Base-by-base conservation (phyloP, 257 asterid genomes). In the Coffea canephora region DNA sequence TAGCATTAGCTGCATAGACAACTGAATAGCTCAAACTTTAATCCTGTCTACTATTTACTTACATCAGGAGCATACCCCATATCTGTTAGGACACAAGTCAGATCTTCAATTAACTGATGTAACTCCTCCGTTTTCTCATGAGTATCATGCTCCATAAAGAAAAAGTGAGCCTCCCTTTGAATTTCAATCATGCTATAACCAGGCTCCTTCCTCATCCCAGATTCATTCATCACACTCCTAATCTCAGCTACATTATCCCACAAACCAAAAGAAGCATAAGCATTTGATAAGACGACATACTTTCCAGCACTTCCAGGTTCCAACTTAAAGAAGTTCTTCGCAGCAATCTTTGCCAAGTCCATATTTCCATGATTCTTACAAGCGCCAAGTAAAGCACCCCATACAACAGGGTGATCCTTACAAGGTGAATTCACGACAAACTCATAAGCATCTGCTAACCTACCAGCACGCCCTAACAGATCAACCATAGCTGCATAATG, bases 101-200 rank as follows among this genome's bases (percentile, higher is more conserved):
- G 78, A 66, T 89, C 89, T 82, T 83, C 84, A 80, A 92, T 81
- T 85, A 87, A 57, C 69, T 75, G 85, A 84, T 85, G 4, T 4
- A 39, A 39, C 43, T 39, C 43, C 74, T 76, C 88, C 14, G 89
- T 92, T 76, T 91, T 89, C 76, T 83, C 80, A 80, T 95, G 99
- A 76, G 92, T 82, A 86, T 93, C 92, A 81, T 92, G 94, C 36
- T 89, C 99, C 97, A 91, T 92, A 86, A 78, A 89, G 87, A 95
- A 95, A 89, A 91, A 31, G 83, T 89, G 91, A 68, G 80, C 88
- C 86, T 87, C 95, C 83, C 73, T 89, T 77, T 91, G 96, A 48
- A 93, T 81, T 87, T 95, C 98, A 80, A 95, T 90, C 98, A 93
- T 95, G 87, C 99, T 93, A 85, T 89, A 88, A 72, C 99, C 95